Conservation (phyloP, 192 early-diverging fungal genomes). For the Neocallimastix lanati region DNA sequence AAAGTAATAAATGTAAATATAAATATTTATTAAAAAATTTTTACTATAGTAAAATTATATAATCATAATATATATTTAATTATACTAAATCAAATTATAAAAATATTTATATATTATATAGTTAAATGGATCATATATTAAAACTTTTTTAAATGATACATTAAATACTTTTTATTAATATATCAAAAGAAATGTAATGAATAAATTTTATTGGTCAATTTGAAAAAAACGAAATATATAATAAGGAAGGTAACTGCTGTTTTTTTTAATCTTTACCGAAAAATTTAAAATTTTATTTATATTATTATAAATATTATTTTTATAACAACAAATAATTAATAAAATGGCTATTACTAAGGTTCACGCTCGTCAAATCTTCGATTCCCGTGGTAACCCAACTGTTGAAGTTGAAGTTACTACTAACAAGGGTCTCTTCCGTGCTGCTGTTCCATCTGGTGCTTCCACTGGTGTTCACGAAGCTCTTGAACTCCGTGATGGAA, state of each 20-base stretch:
- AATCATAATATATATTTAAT: no score
- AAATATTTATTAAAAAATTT: no score
- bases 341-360: conserved; percentile 54
- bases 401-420: conserved; percentile 96
- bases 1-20: no score
- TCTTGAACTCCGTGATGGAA: conserved; percentile 86
- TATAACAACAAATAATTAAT: not conserved
- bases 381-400: conserved; percentile 97
- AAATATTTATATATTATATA: no score
- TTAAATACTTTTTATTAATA: not conserved
- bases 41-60: no score
- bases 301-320: not conserved
- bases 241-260: not conserved
- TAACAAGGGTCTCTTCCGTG: conserved; percentile 83
- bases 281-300: not conserved
- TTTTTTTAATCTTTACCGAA: not conserved
- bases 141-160: not conserved
- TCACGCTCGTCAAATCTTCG: conserved; percentile 93
- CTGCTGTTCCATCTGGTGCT: conserved; percentile 93
- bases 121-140: no score
- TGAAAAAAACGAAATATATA: not conserved
- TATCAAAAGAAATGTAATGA: not conserved
- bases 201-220: not conserved
- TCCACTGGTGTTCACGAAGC: conserved; percentile 98
- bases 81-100: no score